A percentile compares a stretch with the other conserved stretches of the same genome.
These are phyloP conservation scores for Tagetes patula DNA, from an alignment of 129 eudicot species.

Conservation along the genomic window DNA sequence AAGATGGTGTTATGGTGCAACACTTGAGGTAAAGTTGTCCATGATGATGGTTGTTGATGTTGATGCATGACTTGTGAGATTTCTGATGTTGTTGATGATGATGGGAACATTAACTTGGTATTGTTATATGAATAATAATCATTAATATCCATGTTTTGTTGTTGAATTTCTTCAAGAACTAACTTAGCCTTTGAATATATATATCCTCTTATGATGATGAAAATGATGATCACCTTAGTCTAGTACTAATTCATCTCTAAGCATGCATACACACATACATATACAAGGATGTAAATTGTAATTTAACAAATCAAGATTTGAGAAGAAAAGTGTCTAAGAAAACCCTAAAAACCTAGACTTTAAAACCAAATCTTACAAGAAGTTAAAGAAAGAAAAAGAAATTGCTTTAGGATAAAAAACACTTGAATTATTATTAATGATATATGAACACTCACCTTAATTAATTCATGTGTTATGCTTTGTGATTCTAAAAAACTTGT, in stretches of 20 bases:
- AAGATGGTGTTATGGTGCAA: conserved; percentile 36
- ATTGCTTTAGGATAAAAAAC: conserved; percentile 12
- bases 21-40: conserved; percentile 60
- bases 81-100: conserved; percentile 46
- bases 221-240: conserved; percentile 29
- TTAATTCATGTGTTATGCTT: not conserved
- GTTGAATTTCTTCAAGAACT: conserved; percentile 46
- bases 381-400: conserved; percentile 17
- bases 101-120: conserved; percentile 38
- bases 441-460: conserved; percentile 12
- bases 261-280: not conserved
- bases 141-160: conserved; percentile 45
- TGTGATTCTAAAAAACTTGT: conserved; percentile 27
- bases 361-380: not conserved
- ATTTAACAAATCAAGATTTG: conserved; percentile 5
- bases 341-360: conserved; percentile 25
- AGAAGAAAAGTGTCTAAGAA: conserved; percentile 4
- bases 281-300: not conserved
- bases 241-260: conserved; percentile 17
- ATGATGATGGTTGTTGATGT: conserved; percentile 45
- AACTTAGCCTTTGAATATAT: conserved; percentile 35
- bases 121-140: conserved; percentile 38
- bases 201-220: conserved; percentile 18
- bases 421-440: not conserved
- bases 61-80: conserved; percentile 43